Evolutionary conservation across 129 eudicot genomes (phyloP), one percentile per base, ranked within the genome.

Genomic region (Artemisia argyi): DNA sequence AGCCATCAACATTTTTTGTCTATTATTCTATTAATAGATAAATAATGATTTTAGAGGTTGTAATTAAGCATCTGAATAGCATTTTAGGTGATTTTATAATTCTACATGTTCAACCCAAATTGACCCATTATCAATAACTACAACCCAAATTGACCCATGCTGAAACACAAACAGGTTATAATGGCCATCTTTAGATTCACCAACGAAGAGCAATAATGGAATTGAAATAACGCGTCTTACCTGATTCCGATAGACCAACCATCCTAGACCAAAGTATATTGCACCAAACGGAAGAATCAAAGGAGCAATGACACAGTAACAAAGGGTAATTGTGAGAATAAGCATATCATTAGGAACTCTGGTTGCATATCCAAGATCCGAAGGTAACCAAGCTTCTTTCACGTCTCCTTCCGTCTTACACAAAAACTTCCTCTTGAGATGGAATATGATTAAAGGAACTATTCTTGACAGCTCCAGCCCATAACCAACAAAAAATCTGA

Each of bases 221-320:
- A 16, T 16, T 12, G 51, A 63, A 63, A 63, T 0, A 2, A 39
- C 6, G 13, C 0, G 49, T 66, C 14, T 68, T 63, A 90, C 99
- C 99, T 95, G 97, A 82, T 95, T 95, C 11, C 97, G 82, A 14
- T 83, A 87, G 69, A 95, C 72, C 0, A 95, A 91, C 99, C 99
- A 95, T 71, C 97, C 99, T 61, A 95, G 68, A 56, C 89, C 99
- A 18, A 95, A 95, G 87, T 95, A 95, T 12, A 85, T 19, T 7
- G 86, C 99, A 5, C 97, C 99, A 63, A 95, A 95, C 3, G 90
- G 91, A 67, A 95, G 70, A 15, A 95, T 95, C 4, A 95, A 63
- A 28, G 99, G 99, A 56, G 99, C 90, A 50, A 95, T 88, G 6
- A 88, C 91, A 1, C 87, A 83, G 82, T 95, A 95, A 82, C 96